phyloP scores from a whole-genome alignment of 805 yeast species.

The Gaillardinia entomophila region DNA sequence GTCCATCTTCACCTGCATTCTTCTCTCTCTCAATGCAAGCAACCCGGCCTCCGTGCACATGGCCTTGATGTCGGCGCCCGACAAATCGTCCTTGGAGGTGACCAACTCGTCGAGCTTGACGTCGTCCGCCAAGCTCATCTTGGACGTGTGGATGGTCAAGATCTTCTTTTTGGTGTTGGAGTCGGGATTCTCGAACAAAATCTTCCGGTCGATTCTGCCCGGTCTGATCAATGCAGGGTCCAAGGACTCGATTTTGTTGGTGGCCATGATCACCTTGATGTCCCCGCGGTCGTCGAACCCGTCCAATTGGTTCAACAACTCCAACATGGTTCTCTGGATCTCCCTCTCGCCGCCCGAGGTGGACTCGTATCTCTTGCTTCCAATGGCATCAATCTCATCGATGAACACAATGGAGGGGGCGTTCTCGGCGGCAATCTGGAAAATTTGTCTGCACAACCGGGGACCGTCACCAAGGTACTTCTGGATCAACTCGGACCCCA shows the following conservation, averaged over 20 bases:
- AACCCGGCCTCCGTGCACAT: constrained; percentile 97
- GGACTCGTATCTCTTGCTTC: constrained; percentile 96
- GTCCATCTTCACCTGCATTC: constrained; percentile 94
- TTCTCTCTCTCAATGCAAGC: constrained; percentile 89
- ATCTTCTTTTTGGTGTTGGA: constrained; percentile 90
- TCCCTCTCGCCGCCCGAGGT: constrained; percentile 97
- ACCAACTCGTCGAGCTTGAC: constrained; percentile 87
- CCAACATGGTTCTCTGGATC: constrained; percentile 97
- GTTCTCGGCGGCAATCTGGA: constrained; percentile 93
- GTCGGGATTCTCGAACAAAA: constrained; percentile 93
- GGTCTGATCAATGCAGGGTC: constrained; percentile 97
- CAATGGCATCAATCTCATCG: constrained; percentile 98
- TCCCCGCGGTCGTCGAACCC: constrained; percentile 98
- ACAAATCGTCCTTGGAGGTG: constrained; percentile 84
- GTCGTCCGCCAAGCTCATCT: constrained; percentile 85
- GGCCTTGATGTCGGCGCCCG: constrained; percentile 97
- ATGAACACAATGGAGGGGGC: constrained; percentile 98
- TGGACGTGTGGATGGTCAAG: constrained; percentile 83
- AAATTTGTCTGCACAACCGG: constrained; percentile 84
- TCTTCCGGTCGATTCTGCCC: constrained; percentile 95
- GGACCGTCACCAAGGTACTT: constrained; percentile 98
- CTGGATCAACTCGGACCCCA: constrained; percentile 94
- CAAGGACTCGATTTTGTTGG: constrained; percentile 86
- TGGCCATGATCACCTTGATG: constrained; percentile 97
- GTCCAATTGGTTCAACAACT: constrained; percentile 87